phyloP scores from a whole-genome alignment of 73 alveolate species.

The Paramecium primaurelia region DNA sequence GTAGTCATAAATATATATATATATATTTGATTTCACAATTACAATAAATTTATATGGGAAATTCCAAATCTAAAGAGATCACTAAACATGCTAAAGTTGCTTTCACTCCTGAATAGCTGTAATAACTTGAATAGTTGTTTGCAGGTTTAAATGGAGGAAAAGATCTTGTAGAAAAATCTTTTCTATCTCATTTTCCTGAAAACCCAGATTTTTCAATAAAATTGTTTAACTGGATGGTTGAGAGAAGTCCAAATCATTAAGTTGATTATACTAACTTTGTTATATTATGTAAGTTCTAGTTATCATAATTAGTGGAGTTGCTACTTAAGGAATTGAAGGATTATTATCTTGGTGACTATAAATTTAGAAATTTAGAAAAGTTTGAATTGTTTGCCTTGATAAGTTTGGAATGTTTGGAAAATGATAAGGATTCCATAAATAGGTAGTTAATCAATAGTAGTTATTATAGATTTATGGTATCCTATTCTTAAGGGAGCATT shows the following conservation, averaged over 20 bases:
- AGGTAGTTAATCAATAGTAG: background rate
- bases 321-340: background rate
- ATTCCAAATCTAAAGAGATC: slow-evolving; percentile 26
- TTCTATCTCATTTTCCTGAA: slow-evolving; percentile 7
- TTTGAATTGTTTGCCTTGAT: slow-evolving; percentile 21
- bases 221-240: slow-evolving; percentile 35
- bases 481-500: background rate
- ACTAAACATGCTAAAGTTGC: slow-evolving; percentile 36
- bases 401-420: background rate
- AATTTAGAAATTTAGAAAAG: slow-evolving; percentile 9
- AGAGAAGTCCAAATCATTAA: background rate
- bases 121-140: background rate
- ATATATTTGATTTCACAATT: background rate
- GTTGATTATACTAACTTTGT: background rate
- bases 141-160: background rate
- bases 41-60: slow-evolving; percentile 13
- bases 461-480: background rate
- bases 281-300: background rate
- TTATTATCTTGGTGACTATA: slow-evolving; percentile 14
- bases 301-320: background rate
- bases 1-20: background rate
- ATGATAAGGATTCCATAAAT: slow-evolving; percentile 15
- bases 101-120: background rate
- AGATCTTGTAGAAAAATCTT: background rate
- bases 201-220: slow-evolving; percentile 35